These are phyloP conservation scores for Ganoderma sinense DNA, from an alignment of 1,284 basidiomycete species.

Conservation along the genomic window DNA sequence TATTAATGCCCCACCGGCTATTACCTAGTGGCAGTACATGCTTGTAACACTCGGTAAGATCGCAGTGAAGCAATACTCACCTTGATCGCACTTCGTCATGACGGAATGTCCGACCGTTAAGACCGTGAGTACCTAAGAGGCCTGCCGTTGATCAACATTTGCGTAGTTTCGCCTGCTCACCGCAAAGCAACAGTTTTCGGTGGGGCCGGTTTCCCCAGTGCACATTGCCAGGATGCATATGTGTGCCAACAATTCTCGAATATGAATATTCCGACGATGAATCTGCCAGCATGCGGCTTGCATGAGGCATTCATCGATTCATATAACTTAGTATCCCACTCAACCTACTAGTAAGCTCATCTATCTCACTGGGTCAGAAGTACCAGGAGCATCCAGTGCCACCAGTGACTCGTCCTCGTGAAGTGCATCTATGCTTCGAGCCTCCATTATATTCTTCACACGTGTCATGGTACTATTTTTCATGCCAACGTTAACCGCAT, in stretches of 20 bases:
- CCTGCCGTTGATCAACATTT: not conserved
- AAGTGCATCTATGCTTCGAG: too few species aligned
- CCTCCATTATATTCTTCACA: too few species aligned
- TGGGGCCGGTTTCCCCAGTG: not conserved
- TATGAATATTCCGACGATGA: not conserved
- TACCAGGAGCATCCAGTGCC: too few species aligned
- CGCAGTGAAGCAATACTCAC: constrained; percentile 3
- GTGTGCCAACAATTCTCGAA: not conserved
- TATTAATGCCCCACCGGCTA: not conserved
- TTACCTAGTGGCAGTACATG: constrained; percentile 8
- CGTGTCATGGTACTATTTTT: too few species aligned
- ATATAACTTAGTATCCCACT: too few species aligned
- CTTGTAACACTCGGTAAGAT: constrained; percentile 1
- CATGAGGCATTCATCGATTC: too few species aligned
- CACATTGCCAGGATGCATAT: too few species aligned
- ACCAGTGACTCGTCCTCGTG: too few species aligned
- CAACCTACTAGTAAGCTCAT: too few species aligned
- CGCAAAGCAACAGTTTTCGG: not conserved
- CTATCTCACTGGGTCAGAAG: too few species aligned
- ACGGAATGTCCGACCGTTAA: constrained; percentile 3
- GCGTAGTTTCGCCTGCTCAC: not conserved
- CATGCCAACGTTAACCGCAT: too few species aligned
- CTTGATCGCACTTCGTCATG: constrained; percentile 23
- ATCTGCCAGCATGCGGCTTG: too few species aligned
- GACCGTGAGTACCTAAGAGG: not conserved